phyloP scores from a whole-genome alignment of 208 protist genomes.

The Blechomonas ayalai region DNA sequence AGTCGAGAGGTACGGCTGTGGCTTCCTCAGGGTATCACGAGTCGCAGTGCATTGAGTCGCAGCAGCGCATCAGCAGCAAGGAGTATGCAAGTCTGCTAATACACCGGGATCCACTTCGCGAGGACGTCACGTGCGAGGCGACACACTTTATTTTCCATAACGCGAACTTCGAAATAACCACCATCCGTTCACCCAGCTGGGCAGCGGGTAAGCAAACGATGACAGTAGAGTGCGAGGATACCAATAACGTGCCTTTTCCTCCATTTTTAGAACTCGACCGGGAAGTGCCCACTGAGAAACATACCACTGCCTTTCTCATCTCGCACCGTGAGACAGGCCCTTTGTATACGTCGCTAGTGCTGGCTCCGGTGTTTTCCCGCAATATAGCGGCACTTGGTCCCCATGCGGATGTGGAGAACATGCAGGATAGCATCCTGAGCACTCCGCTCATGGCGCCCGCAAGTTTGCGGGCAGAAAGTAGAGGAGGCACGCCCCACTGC shows the following conservation, averaged over 20 bases:
- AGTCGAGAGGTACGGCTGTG: too few relatives aligned
- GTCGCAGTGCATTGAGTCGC: slow-evolving; percentile 35
- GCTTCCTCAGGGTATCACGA: too few relatives aligned
- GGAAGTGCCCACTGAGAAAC: slow-evolving; percentile 56
- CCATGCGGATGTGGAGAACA: slow-evolving; percentile 39
- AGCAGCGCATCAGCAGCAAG: slow-evolving; percentile 60
- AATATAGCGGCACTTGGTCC: slow-evolving; percentile 10
- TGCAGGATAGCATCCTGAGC: neutral
- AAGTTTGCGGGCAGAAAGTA: neutral
- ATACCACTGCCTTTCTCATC: slow-evolving; percentile 53
- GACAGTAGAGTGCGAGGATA: slow-evolving; percentile 29
- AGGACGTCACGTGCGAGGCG: slow-evolving; percentile 37
- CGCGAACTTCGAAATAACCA: slow-evolving; percentile 55
- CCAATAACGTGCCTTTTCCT: slow-evolving; percentile 31
- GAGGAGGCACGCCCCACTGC: slow-evolving; percentile 1
- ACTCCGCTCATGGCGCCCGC: neutral
- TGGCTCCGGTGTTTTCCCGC: slow-evolving; percentile 60
- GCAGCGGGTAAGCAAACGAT: slow-evolving; percentile 53
- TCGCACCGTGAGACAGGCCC: slow-evolving; percentile 54
- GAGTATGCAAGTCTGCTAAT: slow-evolving; percentile 61
- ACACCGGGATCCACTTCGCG: slow-evolving; percentile 35
- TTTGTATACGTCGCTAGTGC: slow-evolving; percentile 69
- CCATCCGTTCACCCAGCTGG: slow-evolving; percentile 46
- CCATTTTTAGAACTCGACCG: slow-evolving; percentile 60
- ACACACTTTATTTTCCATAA: slow-evolving; percentile 57